phyloP scores from a whole-genome alignment of 2,329 filamentous ascomycete species.

The Botryotinia globosa region DNA sequence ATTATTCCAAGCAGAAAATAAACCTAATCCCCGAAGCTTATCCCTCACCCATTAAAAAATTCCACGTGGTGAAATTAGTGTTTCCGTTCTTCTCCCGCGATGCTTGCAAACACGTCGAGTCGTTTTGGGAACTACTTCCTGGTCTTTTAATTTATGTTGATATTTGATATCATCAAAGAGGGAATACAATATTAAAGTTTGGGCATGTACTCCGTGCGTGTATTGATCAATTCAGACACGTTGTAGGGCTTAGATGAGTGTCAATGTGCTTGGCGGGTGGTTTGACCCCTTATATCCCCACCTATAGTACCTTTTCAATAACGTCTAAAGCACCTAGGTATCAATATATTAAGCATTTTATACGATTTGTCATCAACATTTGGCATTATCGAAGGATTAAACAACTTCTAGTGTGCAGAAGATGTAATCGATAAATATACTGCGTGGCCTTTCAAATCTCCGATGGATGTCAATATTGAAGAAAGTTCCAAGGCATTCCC shows the following conservation, averaged over 20 bases:
- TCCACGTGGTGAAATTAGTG: constrained; percentile 18
- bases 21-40: constrained; percentile 1
- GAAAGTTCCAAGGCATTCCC: not conserved
- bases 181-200: not conserved
- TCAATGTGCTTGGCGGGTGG: constrained; percentile 12
- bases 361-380: not conserved
- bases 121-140: not conserved
- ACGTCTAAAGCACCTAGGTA: not conserved
- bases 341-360: constrained; percentile 3
- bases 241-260: constrained; percentile 18
- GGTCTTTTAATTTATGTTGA: constrained; percentile 7
- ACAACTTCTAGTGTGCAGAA: not conserved
- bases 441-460: constrained; percentile 8
- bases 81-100: not conserved
- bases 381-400: not conserved
- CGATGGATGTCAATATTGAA: constrained; percentile 1
- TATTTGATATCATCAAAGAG: constrained; percentile 9
- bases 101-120: not conserved
- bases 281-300: constrained; percentile 12
- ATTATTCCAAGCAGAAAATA: not conserved
- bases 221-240: constrained; percentile 7
- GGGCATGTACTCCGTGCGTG: constrained; percentile 8
- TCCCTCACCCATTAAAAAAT: constrained; percentile 5
- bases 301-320: not conserved
- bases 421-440: not conserved